A percentile compares a stretch with the other conserved stretches of the same genome.
Conservation (phyloP, 495 filamentous ascomycete species). For the Penicillium nucicola region DNA sequence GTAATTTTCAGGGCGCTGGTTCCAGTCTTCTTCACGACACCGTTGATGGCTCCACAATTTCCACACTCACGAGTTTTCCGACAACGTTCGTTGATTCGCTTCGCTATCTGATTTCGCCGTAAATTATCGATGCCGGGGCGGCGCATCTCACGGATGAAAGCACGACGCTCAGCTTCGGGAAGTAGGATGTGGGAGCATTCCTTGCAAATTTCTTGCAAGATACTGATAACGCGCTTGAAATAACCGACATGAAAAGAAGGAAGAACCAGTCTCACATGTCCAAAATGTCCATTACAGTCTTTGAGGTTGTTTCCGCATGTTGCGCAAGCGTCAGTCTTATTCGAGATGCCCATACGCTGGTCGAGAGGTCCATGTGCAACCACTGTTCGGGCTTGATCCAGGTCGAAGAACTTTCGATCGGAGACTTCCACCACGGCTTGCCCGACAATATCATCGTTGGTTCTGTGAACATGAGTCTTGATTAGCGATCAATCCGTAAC, state of each 20-base stretch:
- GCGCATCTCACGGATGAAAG: constrained; percentile 73
- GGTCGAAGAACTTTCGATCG: constrained; percentile 85
- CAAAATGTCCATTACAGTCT: constrained; percentile 91
- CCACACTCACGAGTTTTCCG: constrained; percentile 76
- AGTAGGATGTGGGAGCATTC: constrained; percentile 66
- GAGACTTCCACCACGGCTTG: constrained; percentile 92
- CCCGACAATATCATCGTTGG: constrained; percentile 87
- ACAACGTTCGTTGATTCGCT: constrained; percentile 84
- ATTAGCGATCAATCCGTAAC: constrained; percentile 21
- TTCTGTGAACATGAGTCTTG: constrained; percentile 45
- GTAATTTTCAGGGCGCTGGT: constrained; percentile 77
- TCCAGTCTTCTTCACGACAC: constrained; percentile 81
- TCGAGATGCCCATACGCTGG: constrained; percentile 82
- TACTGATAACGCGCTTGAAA: constrained; percentile 81
- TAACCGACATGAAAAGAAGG: constrained; percentile 96
- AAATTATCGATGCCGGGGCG: constrained; percentile 83
- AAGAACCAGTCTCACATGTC: constrained; percentile 82
- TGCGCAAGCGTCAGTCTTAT: constrained; percentile 66
- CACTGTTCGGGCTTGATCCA: constrained; percentile 65
- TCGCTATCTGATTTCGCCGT: constrained; percentile 71
- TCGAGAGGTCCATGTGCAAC: constrained; percentile 84
- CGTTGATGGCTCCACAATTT: constrained; percentile 75
- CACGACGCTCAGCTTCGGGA: constrained; percentile 67
- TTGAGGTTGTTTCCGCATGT: constrained; percentile 78
- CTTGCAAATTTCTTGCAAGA: constrained; percentile 94